Evolutionary conservation across 331 rosid genomes (phyloP).

Genomic region (Arachis monticola): DNA sequence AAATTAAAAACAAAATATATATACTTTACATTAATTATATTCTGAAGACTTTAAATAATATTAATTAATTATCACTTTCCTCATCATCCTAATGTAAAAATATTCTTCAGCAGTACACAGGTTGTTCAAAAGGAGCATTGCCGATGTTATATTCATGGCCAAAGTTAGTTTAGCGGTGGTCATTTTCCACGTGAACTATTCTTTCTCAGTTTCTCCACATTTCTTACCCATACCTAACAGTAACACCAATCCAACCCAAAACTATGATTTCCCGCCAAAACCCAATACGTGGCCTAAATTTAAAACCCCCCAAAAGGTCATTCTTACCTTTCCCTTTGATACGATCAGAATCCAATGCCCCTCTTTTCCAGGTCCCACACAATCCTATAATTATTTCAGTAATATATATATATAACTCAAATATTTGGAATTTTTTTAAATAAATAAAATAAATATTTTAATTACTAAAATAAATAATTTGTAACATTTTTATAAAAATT

Average conservation of each 20-base stretch:
- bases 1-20: too few relatives aligned
- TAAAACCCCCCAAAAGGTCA: background rate
- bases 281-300: background rate
- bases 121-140: background rate
- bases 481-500: too few relatives aligned
- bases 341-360: conserved; percentile 29
- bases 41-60: too few relatives aligned
- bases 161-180: background rate
- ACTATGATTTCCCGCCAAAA: conserved; percentile 23
- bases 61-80: too few relatives aligned
- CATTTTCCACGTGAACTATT: background rate
- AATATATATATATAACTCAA: too few relatives aligned
- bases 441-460: too few relatives aligned
- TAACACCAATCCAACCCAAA: background rate
- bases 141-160: background rate
- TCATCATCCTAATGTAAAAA: background rate
- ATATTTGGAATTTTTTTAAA: too few relatives aligned
- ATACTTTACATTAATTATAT: too few relatives aligned
- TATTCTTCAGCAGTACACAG: background rate
- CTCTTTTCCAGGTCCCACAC: conserved; percentile 20
- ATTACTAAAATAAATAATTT: too few relatives aligned
- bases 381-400: too few relatives aligned
- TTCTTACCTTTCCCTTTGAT: background rate
- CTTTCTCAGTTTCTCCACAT: too few relatives aligned
- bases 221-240: too few relatives aligned